phyloP scores from a whole-genome alignment of 129 eudicot genomes.

The Apium graveolens region DNA sequence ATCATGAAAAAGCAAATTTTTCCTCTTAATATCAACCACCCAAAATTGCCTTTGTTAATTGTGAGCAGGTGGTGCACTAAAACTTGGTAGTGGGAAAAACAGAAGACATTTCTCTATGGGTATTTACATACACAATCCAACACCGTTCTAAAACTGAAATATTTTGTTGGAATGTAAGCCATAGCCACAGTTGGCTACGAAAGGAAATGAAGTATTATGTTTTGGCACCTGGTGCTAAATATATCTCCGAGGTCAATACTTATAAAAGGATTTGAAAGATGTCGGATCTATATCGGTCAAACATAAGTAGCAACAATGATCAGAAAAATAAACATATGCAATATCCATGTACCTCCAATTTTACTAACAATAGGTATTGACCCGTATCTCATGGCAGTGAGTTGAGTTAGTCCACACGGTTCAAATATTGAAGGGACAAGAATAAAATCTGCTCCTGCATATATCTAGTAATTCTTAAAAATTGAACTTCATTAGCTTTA shows the following conservation, averaged over 20 bases:
- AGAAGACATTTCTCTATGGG: neutral
- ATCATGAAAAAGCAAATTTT: neutral
- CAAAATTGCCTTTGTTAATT: neutral
- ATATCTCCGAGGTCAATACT: neutral
- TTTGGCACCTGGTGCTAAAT: neutral
- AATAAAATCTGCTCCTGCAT: slow-evolving; percentile 92
- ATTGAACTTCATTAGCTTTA: neutral
- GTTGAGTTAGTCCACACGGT: slow-evolving; percentile 99
- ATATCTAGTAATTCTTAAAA: slow-evolving; percentile 57
- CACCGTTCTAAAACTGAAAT: neutral
- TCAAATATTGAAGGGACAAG: slow-evolving; percentile 96
- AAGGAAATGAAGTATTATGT: neutral
- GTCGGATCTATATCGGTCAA: neutral
- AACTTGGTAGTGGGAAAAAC: neutral
- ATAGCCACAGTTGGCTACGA: neutral
- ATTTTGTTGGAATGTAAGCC: neutral
- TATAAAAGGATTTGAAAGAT: neutral
- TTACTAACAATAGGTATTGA: slow-evolving; percentile 90
- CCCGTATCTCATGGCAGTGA: slow-evolving; percentile 98
- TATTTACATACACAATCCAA: neutral
- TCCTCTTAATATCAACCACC: neutral
- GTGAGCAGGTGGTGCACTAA: neutral
- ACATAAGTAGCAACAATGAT: neutral
- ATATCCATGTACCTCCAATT: slow-evolving; percentile 69
- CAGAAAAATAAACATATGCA: slow-evolving; percentile 1